Evolutionary conservation across 495 filamentous ascomycete genomes (phyloP).

Genomic region (Podospora bellae-mahoneyi): DNA sequence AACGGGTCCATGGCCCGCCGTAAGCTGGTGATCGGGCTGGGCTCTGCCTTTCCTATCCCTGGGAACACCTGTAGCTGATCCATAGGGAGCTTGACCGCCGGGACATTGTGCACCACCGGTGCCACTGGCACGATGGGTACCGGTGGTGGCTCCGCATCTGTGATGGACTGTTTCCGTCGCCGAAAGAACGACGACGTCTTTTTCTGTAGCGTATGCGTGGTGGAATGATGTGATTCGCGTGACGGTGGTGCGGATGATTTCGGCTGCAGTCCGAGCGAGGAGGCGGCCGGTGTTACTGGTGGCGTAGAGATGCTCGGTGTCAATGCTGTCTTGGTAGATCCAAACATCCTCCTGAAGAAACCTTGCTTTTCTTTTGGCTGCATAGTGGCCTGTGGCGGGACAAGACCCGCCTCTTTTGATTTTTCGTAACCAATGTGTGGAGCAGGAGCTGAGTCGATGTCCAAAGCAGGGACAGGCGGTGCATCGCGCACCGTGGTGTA

Average conservation of each 20-base stretch:
- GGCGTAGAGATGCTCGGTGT: constrained; percentile 24
- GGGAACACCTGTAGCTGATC: constrained; percentile 26
- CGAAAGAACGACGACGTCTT: constrained; percentile 92
- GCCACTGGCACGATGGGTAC: constrained; percentile 31
- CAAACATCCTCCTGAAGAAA: constrained; percentile 92
- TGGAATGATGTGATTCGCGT: constrained; percentile 42
- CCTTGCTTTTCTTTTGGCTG: constrained; percentile 68
- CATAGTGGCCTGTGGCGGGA: constrained; percentile 28
- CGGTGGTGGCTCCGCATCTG: constrained; percentile 49
- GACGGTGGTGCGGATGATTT: constrained; percentile 47
- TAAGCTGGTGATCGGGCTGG: constrained; percentile 83
- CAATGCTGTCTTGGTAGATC: constrained; percentile 46
- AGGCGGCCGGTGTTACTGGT: constrained; percentile 18
- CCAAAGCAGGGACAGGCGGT: constrained; percentile 31
- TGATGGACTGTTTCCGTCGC: constrained; percentile 79
- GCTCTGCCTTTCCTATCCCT: constrained; percentile 30
- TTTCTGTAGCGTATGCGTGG: constrained; percentile 65
- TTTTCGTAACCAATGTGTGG: constrained; percentile 58
- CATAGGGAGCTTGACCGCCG: constrained; percentile 31
- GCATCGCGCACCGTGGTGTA: constrained; percentile 26
- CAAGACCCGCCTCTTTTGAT: constrained; percentile 45
- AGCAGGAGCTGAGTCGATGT: constrained; percentile 49
- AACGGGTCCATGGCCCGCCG: constrained; percentile 89
- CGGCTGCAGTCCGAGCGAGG: constrained; percentile 26
- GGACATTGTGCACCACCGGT: constrained; percentile 29